Percentiles rank a stretch among this genome's conserved stretches.
Evolutionary conservation across 2,329 filamentous ascomycete species (phyloP).

Genomic region (Fusarium tuaranense): DNA sequence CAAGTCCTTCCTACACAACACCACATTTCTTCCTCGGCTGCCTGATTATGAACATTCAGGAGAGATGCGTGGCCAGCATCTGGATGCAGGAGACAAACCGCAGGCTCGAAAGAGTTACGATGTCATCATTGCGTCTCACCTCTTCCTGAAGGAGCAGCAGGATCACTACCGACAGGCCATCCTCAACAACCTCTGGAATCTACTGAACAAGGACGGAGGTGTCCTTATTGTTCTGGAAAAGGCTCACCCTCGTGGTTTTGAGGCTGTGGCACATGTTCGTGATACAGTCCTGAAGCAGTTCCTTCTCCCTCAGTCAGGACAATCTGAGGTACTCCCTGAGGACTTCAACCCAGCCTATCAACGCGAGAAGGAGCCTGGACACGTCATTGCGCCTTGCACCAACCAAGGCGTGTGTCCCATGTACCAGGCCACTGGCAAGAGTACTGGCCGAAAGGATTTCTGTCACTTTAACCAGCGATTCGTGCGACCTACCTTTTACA

Average conservation of each 20-base stretch:
- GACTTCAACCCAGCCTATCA: slow-evolving; percentile 54
- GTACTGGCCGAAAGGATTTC: slow-evolving; percentile 83
- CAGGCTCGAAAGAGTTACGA: slow-evolving; percentile 84
- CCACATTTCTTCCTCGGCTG: slow-evolving; percentile 91
- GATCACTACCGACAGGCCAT: slow-evolving; percentile 82
- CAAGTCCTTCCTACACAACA: slow-evolving; percentile 84
- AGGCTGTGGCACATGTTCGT: slow-evolving; percentile 87
- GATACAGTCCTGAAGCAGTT: slow-evolving; percentile 81
- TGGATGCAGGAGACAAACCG: slow-evolving; percentile 68
- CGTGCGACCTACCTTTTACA: slow-evolving; percentile 84
- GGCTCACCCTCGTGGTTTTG: slow-evolving; percentile 90
- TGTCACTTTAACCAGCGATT: slow-evolving; percentile 94
- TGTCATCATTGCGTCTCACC: slow-evolving; percentile 89
- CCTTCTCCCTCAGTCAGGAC: slow-evolving; percentile 65
- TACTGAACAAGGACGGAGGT: slow-evolving; percentile 86
- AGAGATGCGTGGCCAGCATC: slow-evolving; percentile 66
- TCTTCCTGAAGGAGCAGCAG: slow-evolving; percentile 80
- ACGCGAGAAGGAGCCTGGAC: slow-evolving; percentile 67
- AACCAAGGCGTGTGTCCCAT: slow-evolving; percentile 91
- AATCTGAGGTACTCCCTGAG: slow-evolving; percentile 48
- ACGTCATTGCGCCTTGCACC: slow-evolving; percentile 83
- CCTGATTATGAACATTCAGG: slow-evolving; percentile 83
- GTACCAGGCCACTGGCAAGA: slow-evolving; percentile 79
- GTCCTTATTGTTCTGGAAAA: slow-evolving; percentile 91
- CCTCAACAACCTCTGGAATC: slow-evolving; percentile 88